Evolutionary conservation across 192 early-diverging fungal genomes (phyloP).

Genomic region (Ramicandelaber brevisporus): DNA sequence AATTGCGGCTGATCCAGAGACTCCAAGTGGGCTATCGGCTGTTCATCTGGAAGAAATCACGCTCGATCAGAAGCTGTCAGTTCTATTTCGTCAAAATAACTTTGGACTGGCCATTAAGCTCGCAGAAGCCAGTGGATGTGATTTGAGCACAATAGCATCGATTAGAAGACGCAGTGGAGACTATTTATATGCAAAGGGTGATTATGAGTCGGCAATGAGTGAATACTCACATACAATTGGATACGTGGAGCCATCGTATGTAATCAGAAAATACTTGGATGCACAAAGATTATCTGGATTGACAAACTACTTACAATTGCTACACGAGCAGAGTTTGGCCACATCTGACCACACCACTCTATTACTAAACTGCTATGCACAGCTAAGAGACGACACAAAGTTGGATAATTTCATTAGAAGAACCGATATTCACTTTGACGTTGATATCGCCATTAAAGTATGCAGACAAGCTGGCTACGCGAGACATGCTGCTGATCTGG

Average conservation of each 20-base stretch:
- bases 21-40: too few species aligned
- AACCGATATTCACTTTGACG: slow-evolving; percentile 62
- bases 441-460: slow-evolving; percentile 83
- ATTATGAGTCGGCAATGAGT: slow-evolving; percentile 72
- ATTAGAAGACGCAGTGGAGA: slow-evolving; percentile 89
- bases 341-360: slow-evolving; percentile 90
- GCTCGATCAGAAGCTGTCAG: slow-evolving; percentile 61
- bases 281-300: slow-evolving; percentile 81
- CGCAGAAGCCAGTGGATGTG: slow-evolving; percentile 54
- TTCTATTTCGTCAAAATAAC: slow-evolving; percentile 71
- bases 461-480: slow-evolving; percentile 77
- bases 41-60: slow-evolving; percentile 67
- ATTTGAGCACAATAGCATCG: slow-evolving; percentile 60
- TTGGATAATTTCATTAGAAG: slow-evolving; percentile 72
- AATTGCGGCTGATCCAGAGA: neutral
- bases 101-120: slow-evolving; percentile 73
- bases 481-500: slow-evolving; percentile 76
- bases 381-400: slow-evolving; percentile 62
- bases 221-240: slow-evolving; percentile 85
- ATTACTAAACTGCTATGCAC: slow-evolving; percentile 92
- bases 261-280: slow-evolving; percentile 90
- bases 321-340: slow-evolving; percentile 67
- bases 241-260: slow-evolving; percentile 81
- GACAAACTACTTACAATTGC: slow-evolving; percentile 64
- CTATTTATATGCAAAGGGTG: slow-evolving; percentile 69